Evolutionary conservation across 805 yeast genomes (phyloP), one percentile per base, ranked within the genome.

Genomic region (Cyberlindnera lachancei): DNA sequence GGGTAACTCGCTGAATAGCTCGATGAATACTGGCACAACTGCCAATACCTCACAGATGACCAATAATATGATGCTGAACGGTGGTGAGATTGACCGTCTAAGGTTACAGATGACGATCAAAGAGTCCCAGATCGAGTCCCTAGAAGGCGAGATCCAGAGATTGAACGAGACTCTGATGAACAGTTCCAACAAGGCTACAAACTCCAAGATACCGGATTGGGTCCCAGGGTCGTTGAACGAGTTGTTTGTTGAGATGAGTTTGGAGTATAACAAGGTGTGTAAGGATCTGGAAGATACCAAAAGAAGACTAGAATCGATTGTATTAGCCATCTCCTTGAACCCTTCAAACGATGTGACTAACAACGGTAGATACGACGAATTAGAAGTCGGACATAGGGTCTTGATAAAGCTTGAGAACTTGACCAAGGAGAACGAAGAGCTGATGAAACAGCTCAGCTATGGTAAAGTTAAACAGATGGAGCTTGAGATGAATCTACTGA

Each of bases 391-490:
- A 11, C 92, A 84, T 50, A 77, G 78, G 45, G 72, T 83, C 37
- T 63, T 84, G 24, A 66, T 68, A 25, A 74, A 82, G 45, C 46
- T 85, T 41, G 71, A 72, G 33, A 59, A 68, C 36, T 57, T 85
- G 37, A 73, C 73, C 14, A 69, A 67, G 28, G 94, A 85, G 50
- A 85, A 85, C 50, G 77, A 75, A 36, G 75, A 68, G 40, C 64
- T 85, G 58, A 67, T 78, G 39, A 73, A 73, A 45, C 74, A 82
- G 77, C 54, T 83, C 9, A 75, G 87, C 41, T 78, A 68, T 54
- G 85, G 94, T n/a, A 76, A 77, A 50, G 68, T 82, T 26, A 79
- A 79, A 48, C 85, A 83, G 46, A 61, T 75, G 39, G 72, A 77
- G 36, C 70, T 83, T 25, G 85, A 80, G 53, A 52, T 81, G 25